These are phyloP conservation scores for Casuarina glauca DNA, from an alignment of 306 rosid genomes.

Conservation along the genomic window DNA sequence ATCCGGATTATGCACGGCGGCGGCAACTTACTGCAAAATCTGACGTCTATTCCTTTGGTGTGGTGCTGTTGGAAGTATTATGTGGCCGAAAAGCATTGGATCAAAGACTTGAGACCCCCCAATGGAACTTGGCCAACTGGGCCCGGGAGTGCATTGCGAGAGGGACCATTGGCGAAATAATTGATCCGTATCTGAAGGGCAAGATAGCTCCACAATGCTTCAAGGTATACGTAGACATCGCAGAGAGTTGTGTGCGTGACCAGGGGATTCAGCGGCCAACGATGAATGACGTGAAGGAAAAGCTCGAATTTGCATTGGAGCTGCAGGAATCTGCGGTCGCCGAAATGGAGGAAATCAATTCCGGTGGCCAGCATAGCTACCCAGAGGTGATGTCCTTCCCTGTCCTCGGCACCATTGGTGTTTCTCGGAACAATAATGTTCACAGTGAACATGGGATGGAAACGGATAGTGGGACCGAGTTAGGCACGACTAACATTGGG, in stretches of 20 bases:
- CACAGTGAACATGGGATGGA: too few relatives aligned
- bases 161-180: conserved; percentile 23
- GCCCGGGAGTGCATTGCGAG: conserved; percentile 1
- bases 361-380: too few relatives aligned
- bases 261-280: conserved; percentile 47
- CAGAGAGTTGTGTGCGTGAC: conserved; percentile 45
- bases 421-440: too few relatives aligned
- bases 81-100: conserved; percentile 8
- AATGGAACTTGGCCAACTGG: conserved; percentile 22
- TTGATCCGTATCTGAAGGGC: conserved; percentile 37
- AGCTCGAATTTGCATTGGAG: conserved; percentile 54
- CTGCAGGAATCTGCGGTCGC: conserved; percentile 44
- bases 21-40: conserved; percentile 11
- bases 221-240: conserved; percentile 40
- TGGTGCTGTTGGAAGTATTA: conserved; percentile 26
- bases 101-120: neutral
- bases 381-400: too few relatives aligned
- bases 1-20: conserved; percentile 12
- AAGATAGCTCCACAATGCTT: conserved; percentile 31
- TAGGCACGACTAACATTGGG: too few relatives aligned
- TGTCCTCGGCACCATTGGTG: too few relatives aligned
- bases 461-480: too few relatives aligned
- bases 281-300: conserved; percentile 66
- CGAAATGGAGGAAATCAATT: too few relatives aligned
- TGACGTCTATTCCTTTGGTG: conserved; percentile 36